Evolutionary conservation across 257 asterid species (phyloP).

Genomic region (Voacanga thouarsii): DNA sequence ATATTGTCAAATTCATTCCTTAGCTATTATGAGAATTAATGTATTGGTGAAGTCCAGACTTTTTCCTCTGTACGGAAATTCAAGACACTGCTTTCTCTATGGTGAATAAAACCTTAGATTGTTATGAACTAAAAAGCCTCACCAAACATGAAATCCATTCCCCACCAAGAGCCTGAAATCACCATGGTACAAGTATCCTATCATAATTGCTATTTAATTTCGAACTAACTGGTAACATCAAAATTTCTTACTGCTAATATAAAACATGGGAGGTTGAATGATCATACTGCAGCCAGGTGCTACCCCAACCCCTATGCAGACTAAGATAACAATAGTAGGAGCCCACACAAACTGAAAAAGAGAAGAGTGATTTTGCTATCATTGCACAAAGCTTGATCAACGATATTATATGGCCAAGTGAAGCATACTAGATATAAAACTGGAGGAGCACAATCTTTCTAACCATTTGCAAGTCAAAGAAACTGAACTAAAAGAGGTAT

Average conservation of each 20-base stretch:
- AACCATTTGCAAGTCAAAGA: not conserved
- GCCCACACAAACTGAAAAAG: not conserved
- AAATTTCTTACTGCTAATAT: not conserved
- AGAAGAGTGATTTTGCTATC: not conserved
- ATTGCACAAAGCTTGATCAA: not conserved
- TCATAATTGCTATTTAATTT: not conserved
- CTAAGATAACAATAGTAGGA: not conserved
- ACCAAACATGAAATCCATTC: not conserved
- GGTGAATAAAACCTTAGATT: not conserved
- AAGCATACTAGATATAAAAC: not conserved
- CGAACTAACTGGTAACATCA: not conserved
- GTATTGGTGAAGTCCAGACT: not conserved
- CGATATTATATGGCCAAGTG: not conserved
- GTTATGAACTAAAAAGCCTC: not conserved
- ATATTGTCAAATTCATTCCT: too few species aligned
- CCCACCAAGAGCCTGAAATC: not conserved
- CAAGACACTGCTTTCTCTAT: not conserved
- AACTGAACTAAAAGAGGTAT: not conserved
- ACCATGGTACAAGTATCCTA: too few species aligned
- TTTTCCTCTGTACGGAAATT: not conserved
- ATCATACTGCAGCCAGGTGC: not conserved
- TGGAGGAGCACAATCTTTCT: not conserved
- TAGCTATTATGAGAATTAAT: not conserved
- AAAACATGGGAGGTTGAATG: not conserved
- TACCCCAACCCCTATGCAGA: not conserved